phyloP scores from a whole-genome alignment of 148 eudicot species.

The Rhododendron griersonianum region DNA sequence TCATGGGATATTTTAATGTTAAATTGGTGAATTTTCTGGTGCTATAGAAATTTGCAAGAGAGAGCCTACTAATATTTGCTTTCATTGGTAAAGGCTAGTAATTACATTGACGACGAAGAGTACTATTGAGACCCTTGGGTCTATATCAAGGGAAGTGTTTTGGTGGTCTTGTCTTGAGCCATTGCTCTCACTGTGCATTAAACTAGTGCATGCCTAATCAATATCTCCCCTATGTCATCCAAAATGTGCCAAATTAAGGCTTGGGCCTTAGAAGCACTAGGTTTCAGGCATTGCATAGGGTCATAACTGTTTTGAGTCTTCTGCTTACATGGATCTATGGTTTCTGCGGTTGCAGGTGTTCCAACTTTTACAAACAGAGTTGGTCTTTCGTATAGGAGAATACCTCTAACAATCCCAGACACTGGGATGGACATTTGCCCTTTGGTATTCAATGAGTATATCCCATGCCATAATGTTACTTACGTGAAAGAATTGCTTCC shows the following conservation, averaged over 20 bases:
- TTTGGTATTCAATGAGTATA: constrained; percentile 61
- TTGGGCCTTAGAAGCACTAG: background rate
- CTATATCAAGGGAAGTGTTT: background rate
- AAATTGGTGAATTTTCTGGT: background rate
- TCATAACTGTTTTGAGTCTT: background rate
- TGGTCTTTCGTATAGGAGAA: constrained; percentile 45
- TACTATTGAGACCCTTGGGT: background rate
- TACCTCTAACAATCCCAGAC: constrained; percentile 55
- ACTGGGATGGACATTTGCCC: constrained; percentile 86
- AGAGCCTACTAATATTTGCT: background rate
- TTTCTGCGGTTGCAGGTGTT: constrained; percentile 37
- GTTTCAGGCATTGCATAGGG: background rate
- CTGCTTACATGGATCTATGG: background rate
- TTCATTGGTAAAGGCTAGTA: background rate
- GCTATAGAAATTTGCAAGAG: background rate
- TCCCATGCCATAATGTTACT: constrained; percentile 85
- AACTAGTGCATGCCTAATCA: background rate
- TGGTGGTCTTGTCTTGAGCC: background rate
- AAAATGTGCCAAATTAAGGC: background rate
- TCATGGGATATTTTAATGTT: background rate
- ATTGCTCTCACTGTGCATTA: background rate
- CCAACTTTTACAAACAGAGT: constrained; percentile 62
- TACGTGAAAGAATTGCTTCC: constrained; percentile 69
- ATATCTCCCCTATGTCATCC: background rate
- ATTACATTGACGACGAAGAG: background rate